These are phyloP conservation scores for Paecilomyces fulvus DNA, from an alignment of 2,329 filamentous ascomycete species.

Conservation along the genomic window DNA sequence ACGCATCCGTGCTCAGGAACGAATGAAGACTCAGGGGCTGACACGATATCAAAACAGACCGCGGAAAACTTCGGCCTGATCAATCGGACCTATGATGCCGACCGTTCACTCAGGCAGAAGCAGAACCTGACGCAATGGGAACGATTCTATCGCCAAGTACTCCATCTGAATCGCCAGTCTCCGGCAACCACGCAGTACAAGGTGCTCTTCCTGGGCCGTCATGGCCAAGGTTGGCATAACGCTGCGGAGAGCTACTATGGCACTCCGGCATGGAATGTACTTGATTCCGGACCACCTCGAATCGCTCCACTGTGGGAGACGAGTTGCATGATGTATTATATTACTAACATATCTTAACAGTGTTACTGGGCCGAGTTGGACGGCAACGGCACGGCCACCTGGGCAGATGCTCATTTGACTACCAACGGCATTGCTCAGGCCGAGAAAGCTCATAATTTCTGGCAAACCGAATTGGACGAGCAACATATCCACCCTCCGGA, in stretches of 20 bases:
- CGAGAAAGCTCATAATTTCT: conserved; percentile 35
- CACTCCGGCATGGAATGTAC: conserved; percentile 49
- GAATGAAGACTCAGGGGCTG: background rate
- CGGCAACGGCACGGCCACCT: conserved; percentile 47
- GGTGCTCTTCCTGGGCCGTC: conserved; percentile 50
- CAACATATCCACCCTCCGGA: conserved; percentile 45
- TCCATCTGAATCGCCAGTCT: conserved; percentile 36
- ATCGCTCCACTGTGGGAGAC: background rate
- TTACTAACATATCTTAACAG: conserved; percentile 13
- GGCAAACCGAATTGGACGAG: conserved; percentile 38
- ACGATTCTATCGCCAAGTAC: conserved; percentile 44
- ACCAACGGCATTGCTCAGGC: conserved; percentile 44
- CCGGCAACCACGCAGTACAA: conserved; percentile 41
- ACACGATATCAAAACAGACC: conserved; percentile 18
- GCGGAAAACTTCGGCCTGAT: conserved; percentile 42
- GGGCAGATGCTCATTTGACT: conserved; percentile 52
- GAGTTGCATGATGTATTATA: background rate
- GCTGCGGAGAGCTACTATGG: conserved; percentile 51
- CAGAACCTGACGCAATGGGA: conserved; percentile 46
- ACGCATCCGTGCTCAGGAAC: background rate
- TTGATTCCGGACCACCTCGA: background rate
- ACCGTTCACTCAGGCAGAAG: conserved; percentile 16
- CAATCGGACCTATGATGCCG: conserved; percentile 36
- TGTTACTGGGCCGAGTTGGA: conserved; percentile 51
- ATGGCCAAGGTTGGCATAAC: conserved; percentile 55